Evolutionary conservation across 192 early-diverging fungal genomes (phyloP).

Genomic region (Chytriomyces sp.): DNA sequence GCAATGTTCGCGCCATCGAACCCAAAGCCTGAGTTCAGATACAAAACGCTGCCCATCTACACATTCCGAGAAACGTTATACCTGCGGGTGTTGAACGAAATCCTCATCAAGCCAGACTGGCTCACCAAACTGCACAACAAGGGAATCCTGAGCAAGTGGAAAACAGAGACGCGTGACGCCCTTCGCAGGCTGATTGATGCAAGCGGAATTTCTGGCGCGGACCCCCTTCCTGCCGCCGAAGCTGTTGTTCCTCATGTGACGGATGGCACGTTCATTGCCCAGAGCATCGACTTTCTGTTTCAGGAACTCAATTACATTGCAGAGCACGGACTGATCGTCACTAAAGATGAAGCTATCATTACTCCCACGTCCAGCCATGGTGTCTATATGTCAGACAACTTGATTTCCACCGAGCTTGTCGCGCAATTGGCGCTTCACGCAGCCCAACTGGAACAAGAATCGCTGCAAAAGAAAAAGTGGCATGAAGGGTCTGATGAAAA

Average conservation of each 20-base stretch:
- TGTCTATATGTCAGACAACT: constrained; percentile 21
- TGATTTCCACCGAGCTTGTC: not conserved
- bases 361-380: constrained; percentile 15
- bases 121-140: constrained; percentile 16
- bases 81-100: constrained; percentile 2
- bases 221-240: not conserved
- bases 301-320: constrained; percentile 12
- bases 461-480: constrained; percentile 44
- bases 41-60: constrained; percentile 20
- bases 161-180: constrained; percentile 3
- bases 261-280: not conserved
- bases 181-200: not conserved
- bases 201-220: not conserved
- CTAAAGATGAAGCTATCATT: not conserved
- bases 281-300: constrained; percentile 13
- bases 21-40: not conserved
- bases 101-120: constrained; percentile 32
- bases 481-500: constrained; percentile 50
- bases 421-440: not conserved
- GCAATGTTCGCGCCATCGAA: not conserved
- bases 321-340: not conserved
- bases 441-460: constrained; percentile 21
- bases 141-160: constrained; percentile 12
- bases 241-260: not conserved
- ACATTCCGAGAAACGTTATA: constrained; percentile 15